Percentiles rank a stretch among this genome's conserved stretches.
phyloP scores from a whole-genome alignment of 2,329 filamentous ascomycete genomes.

The Stylonectria norvegica region DNA sequence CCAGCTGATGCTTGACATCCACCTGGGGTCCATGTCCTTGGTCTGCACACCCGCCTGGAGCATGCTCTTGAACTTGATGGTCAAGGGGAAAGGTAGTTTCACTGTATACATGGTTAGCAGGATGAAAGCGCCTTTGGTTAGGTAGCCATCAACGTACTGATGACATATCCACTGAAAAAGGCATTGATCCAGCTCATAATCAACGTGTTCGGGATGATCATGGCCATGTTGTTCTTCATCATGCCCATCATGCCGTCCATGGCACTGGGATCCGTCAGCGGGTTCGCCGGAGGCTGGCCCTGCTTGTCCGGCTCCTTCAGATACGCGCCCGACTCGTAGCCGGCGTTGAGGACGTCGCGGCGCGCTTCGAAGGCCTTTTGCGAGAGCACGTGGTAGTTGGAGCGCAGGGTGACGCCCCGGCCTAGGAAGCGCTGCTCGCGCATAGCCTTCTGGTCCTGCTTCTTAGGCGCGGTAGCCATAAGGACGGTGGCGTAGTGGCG shows the following conservation, averaged over 20 bases:
- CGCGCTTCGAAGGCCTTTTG: constrained; percentile 73
- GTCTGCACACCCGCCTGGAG: constrained; percentile 95
- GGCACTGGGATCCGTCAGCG: constrained; percentile 88
- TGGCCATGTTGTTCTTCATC: constrained; percentile 99
- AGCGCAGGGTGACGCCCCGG: constrained; percentile 79
- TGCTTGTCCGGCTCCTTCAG: constrained; percentile 84
- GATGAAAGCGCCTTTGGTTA: too few species aligned
- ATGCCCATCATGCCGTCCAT: constrained; percentile 99
- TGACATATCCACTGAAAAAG: constrained; percentile 97
- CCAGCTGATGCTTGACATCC: constrained; percentile 98
- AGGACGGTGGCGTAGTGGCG: constrained; percentile 96
- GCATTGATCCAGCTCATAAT: constrained; percentile 99
- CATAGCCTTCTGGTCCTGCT: constrained; percentile 68
- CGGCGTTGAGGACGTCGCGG: constrained; percentile 75
- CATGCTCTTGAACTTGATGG: constrained; percentile 99
- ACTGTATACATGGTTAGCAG: constrained; percentile 49
- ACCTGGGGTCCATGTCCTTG: constrained; percentile 91
- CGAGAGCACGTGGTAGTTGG: constrained; percentile 77
- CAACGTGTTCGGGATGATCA: constrained; percentile 98
- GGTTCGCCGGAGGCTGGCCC: constrained; percentile 86
- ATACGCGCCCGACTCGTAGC: constrained; percentile 81
- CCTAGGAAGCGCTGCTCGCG: constrained; percentile 84
- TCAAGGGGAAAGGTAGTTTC: constrained; percentile 95
- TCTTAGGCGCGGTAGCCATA: constrained; percentile 81
- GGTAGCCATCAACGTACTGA: constrained; percentile 57